phyloP scores from a whole-genome alignment of 202 grass and related monocot genomes.

The Brachypodium distachyon region DNA sequence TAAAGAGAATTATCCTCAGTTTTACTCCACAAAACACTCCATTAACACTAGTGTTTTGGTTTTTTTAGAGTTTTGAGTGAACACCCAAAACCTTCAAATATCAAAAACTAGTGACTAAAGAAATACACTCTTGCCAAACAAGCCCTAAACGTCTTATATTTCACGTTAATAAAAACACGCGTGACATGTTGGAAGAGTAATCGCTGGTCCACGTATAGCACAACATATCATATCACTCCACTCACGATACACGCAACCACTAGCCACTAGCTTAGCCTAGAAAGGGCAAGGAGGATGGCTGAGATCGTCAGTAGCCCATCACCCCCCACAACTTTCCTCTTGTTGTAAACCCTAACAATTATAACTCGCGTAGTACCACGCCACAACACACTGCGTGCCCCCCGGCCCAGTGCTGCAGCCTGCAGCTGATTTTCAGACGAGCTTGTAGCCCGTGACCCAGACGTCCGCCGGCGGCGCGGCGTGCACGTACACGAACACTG shows the following conservation, averaged over 20 bases:
- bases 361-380: no score
- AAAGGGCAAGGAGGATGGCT: slow-evolving; percentile 19
- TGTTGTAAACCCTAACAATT: background rate
- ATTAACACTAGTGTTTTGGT: no score
- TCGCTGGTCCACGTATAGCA: background rate
- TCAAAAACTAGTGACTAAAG: no score
- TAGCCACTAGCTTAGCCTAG: background rate
- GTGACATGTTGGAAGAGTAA: background rate
- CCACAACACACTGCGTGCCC: no score
- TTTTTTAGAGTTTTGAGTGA: no score
- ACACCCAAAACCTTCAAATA: no score
- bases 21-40: no score
- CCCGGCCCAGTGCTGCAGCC: no score
- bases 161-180: no score
- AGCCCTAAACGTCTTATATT: no score
- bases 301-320: slow-evolving; percentile 17
- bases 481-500: slow-evolving; percentile 71
- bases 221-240: background rate
- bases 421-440: slow-evolving; percentile 55
- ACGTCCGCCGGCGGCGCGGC: slow-evolving; percentile 46
- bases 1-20: no score
- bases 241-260: background rate
- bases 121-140: no score
- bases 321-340: background rate
- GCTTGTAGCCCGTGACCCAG: slow-evolving; percentile 70